Conservation (phyloP, 2,329 filamentous ascomycete genomes). For the Phialophora tarda region DNA sequence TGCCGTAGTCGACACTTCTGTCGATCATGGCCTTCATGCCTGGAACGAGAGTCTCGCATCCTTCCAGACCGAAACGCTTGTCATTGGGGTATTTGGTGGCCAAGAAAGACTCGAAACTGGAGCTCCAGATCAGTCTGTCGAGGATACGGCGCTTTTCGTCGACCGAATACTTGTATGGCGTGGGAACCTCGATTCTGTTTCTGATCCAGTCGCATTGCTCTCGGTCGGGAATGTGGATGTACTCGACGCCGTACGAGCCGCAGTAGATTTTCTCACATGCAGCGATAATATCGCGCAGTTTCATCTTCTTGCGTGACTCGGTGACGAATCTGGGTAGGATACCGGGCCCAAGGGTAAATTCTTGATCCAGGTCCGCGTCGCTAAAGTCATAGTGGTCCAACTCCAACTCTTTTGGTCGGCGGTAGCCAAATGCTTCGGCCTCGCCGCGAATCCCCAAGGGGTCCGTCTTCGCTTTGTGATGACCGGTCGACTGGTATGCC, state of each 20-base stretch:
- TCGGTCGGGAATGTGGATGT: constrained; percentile 97
- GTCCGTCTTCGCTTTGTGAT: constrained; percentile 98
- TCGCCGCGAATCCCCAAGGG: constrained; percentile 91
- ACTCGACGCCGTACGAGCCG: constrained; percentile 96
- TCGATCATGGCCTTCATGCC: constrained; percentile 99
- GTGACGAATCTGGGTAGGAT: constrained; percentile 93
- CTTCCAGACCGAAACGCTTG: constrained; percentile 98
- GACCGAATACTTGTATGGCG: constrained; percentile 95
- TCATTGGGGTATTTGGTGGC: constrained; percentile 99
- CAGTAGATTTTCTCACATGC: constrained; percentile 96
- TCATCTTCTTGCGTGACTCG: constrained; percentile 92
- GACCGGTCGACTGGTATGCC: constrained; percentile 95
- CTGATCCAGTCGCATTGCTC: constrained; percentile 98
- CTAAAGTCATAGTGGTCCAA: constrained; percentile 95
- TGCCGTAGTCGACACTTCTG: constrained; percentile 95
- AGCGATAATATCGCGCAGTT: constrained; percentile 87
- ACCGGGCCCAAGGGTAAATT: constrained; percentile 90
- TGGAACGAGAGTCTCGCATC: constrained; percentile 93
- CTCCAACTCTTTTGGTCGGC: constrained; percentile 88
- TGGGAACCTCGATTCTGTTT: constrained; percentile 89
- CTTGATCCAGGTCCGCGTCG: constrained; percentile 88
- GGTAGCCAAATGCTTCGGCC: constrained; percentile 80
- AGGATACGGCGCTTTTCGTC: constrained; percentile 98
- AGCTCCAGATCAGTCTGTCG: constrained; percentile 97
- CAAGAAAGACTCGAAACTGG: constrained; percentile 93